Conservation (phyloP, 495 filamentous ascomycete species). For the Podospora pseudopauciseta region DNA sequence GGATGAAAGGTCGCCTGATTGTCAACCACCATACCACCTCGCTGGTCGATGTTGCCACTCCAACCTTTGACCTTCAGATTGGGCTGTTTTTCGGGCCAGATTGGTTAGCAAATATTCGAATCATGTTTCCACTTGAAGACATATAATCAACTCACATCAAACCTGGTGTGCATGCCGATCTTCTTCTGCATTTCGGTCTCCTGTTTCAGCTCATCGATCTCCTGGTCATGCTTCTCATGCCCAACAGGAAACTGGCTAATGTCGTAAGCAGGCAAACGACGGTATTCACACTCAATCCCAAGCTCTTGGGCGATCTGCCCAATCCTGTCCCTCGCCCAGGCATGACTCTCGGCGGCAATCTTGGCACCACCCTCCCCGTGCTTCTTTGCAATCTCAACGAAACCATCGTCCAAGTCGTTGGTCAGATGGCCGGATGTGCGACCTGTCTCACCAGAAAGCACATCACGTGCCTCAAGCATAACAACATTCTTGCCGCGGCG, state of each 20-base stretch:
- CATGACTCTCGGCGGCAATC: slow-evolving; percentile 51
- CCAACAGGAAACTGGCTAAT: slow-evolving; percentile 36
- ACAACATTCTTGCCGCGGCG: slow-evolving; percentile 45
- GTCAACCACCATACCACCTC: slow-evolving; percentile 43
- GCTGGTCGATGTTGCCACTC: slow-evolving; percentile 48
- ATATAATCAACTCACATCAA: slow-evolving; percentile 27
- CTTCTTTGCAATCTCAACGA: slow-evolving; percentile 47
- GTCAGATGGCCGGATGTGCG: slow-evolving; percentile 54
- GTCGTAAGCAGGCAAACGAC: slow-evolving; percentile 44
- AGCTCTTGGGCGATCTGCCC: slow-evolving; percentile 46
- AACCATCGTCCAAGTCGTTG: slow-evolving; percentile 52
- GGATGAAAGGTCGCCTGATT: slow-evolving; percentile 59
- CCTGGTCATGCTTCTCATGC: slow-evolving; percentile 38
- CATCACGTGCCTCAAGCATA: slow-evolving; percentile 54
- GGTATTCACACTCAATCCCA: slow-evolving; percentile 55
- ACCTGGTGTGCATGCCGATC: slow-evolving; percentile 43
- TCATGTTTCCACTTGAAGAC: background rate
- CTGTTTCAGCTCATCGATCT: slow-evolving; percentile 34
- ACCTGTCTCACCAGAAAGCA: slow-evolving; percentile 52
- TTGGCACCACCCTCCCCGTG: slow-evolving; percentile 48
- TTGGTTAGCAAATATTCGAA: background rate
- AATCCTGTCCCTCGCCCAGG: slow-evolving; percentile 50
- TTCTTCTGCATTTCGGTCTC: slow-evolving; percentile 43
- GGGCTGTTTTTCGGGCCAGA: slow-evolving; percentile 20
- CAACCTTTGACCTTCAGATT: slow-evolving; percentile 40